Conservation (phyloP, 495 filamentous ascomycete species). For the Amphirosellinia nigrospora region DNA sequence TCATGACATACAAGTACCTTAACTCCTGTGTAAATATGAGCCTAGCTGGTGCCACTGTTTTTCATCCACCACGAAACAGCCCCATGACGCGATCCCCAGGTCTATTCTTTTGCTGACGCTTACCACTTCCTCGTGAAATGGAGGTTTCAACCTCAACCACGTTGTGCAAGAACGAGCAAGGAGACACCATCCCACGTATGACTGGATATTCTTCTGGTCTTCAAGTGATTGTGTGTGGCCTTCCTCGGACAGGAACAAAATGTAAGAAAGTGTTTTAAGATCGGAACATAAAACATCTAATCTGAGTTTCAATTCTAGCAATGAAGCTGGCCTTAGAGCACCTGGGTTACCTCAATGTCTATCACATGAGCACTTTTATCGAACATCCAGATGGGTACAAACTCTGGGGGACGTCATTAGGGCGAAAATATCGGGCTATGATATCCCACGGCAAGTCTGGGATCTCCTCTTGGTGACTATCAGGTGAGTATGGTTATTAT, state of each 20-base stretch:
- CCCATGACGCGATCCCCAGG: background rate
- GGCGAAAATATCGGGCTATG: conserved; percentile 63
- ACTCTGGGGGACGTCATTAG: conserved; percentile 66
- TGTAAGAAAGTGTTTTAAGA: conserved; percentile 49
- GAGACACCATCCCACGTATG: background rate
- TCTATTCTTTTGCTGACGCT: background rate
- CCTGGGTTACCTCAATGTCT: conserved; percentile 62
- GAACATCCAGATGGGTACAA: conserved; percentile 65
- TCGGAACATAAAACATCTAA: background rate
- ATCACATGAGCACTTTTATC: conserved; percentile 68
- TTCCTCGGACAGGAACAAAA: conserved; percentile 67
- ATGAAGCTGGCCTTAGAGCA: conserved; percentile 62
- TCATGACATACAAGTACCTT: background rate
- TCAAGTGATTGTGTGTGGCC: conserved; percentile 64
- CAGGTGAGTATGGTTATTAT: conserved; percentile 43
- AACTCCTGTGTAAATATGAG: background rate
- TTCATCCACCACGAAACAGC: background rate
- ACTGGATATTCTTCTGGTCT: conserved; percentile 44
- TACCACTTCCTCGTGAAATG: background rate
- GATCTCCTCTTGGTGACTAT: conserved; percentile 66
- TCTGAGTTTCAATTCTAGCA: conserved; percentile 42
- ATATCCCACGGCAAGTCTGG: conserved; percentile 65
- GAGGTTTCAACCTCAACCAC: background rate
- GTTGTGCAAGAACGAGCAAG: background rate
- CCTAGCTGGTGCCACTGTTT: background rate